Evolutionary conservation across 371 early-diverging fungal species (phyloP), one percentile per base, ranked within the genome.

Genomic region (Lichtheimia ornata): DNA sequence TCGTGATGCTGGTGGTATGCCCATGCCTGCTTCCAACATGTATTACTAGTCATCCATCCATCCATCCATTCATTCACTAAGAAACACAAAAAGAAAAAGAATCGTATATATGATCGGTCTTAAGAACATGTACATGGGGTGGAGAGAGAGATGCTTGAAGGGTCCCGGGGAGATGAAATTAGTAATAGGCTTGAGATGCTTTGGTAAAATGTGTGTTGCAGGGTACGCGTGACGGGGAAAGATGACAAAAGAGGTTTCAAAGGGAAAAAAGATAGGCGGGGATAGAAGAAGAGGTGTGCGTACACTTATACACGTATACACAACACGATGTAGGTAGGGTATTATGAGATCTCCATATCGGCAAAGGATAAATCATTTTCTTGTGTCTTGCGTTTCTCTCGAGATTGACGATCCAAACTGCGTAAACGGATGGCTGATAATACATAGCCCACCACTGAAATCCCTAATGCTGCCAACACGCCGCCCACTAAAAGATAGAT

Each of bases 261-360:
- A 41, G 35, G 35, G 18, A 22, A 41, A 24, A 13, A 41, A 18
- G 30, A 24, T 41, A 35, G 35, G 14, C n/a, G 55, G 13, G 27
- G 25, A 52, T 50, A 17, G 5, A 24, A 50, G 24, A 12, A 50
- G 24, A 12, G n/a, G n/a, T 4, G 13, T 24, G n/a, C 4, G 24
- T 14, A 24, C 20, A 55, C 4, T 17, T 35, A n/a, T 5, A 41
- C 17, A 54, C 35, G 55, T 40, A 22, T 54, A 54, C 42, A 54
- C 35, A 56, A 56, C 25, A 56, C 24, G 15, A 56, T n/a, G n/a
- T n/a, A 43, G 17, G n/a, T 17, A 56, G 45, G 44, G 12, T 11
- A 11, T 45, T 47, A 61, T 25, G 28, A 51, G 4, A 64, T 13
- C 25, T 65, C 60, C 65, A 65, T 65, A 50, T 65, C 65, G 25